Evolutionary conservation across 2,329 filamentous ascomycete species (phyloP), one percentile per base, ranked within the genome.

Genomic region (Fusarium azukiicola): DNA sequence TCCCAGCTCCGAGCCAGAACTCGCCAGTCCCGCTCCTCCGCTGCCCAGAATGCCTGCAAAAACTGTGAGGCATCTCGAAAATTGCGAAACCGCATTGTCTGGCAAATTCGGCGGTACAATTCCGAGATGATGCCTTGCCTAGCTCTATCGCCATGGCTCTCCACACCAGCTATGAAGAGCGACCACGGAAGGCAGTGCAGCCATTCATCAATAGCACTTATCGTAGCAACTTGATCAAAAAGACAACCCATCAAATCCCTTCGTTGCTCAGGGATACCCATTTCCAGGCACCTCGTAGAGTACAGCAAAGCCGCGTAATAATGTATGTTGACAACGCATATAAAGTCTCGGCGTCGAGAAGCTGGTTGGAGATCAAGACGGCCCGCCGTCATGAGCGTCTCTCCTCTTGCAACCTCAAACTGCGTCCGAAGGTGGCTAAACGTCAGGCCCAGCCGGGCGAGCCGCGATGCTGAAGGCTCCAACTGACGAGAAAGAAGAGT

Each of bases 271-370:
- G 49, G 7, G 13, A 72, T 61, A 4, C 50, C 36, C 16, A 69
- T 42, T 27, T 75, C 70, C 9, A 75, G 23, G 19, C 69, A 72
- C 21, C 70, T 66, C 6, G 69, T 2, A 10, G 73, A 49, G 46
- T 75, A 75, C 12, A 75, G 47, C 3, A 75, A 44, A 4, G 73
- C 73, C 27, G 73, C 73, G 44, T 75, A 68, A 49, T 75, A 67
- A 38, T 72, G 56, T 36, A 72, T 75, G 47, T 68, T 64, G 6
- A 72, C 73, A 32, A 75, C 64, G 8, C 46, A 56, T 9, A 64
- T 73, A 36, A 75, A 75, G 13, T 75, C 69, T 21, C 66, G 66
- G 17, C 73, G 73, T 9, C 73, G 73, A 23, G 17, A 54, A 16
- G 42, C 40, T 23, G 64, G 64, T 42, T 69, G 54, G 5, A 67